Base-by-base conservation (phyloP, 306 rosid species). In the Myrica gale region DNA sequence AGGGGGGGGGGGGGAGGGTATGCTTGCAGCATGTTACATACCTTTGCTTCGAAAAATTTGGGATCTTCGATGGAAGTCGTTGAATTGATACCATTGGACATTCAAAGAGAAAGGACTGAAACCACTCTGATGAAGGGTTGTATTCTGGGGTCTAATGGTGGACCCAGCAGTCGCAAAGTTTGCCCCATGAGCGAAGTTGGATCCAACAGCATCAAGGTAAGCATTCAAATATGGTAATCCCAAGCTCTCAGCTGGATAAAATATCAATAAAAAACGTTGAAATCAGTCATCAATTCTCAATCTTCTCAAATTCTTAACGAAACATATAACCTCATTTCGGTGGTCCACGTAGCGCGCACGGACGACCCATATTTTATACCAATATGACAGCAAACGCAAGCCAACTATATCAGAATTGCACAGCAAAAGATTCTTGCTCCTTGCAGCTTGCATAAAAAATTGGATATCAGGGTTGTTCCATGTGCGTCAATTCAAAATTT, bases 91-190 rank as follows among this genome's bases (percentile, higher is more conserved):
- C 74, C 52, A 81, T 7, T 92, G 96, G 70, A 92, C 91, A 17
- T 92, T 80, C 1, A 90, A 68, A 13, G 96, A 90, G 47, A 90
- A 78, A 4, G 92, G 98, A 42, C 96, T 90, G 54, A 80, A 89
- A 5, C 98, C 96, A 72, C 91, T 80, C 56, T 90, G 93, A 39
- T 78, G 89, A 6, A 52, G 73, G 57, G 92, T 88, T 17, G 82
- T 81, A 76, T 92, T 92, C 7, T 85, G 96, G 21, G 90, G 90
- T 60, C 92, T 81, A 11, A 92, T 44, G 43, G 92, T 90, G 48
- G 96, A 90, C 5, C 96, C 96, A 0, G 93, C 92, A 0, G 96
- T 90, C 1, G 96, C 98, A n/a, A 93, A 93, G 67, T 93, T 93
- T 13, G 88, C 97, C 17, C 93, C 96, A 11, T 81, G 80, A 4